Conservation (phyloP, 2,329 filamentous ascomycete species). For the Leptodontidium sp. region DNA sequence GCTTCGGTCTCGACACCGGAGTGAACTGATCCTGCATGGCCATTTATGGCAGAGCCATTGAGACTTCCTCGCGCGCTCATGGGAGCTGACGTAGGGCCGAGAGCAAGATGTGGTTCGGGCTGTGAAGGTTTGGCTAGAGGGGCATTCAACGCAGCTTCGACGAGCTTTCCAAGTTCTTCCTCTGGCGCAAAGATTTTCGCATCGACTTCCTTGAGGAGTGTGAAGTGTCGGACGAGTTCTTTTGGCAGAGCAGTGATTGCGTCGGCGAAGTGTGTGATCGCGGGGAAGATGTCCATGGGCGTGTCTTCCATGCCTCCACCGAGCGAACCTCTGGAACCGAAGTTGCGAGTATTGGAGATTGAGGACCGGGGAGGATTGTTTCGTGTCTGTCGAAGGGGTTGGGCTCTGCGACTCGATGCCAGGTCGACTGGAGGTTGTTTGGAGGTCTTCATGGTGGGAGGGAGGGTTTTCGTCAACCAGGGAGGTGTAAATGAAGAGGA, state of each 20-base stretch:
- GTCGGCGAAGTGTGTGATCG: slow-evolving; percentile 82
- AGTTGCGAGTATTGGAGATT: slow-evolving; percentile 55
- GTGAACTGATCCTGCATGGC: slow-evolving; percentile 39
- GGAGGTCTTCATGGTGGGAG: slow-evolving; percentile 46
- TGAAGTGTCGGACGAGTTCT: slow-evolving; percentile 95
- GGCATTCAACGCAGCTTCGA: slow-evolving; percentile 68
- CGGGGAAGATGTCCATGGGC: slow-evolving; percentile 72
- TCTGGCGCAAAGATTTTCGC: slow-evolving; percentile 93
- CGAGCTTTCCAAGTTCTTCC: slow-evolving; percentile 79
- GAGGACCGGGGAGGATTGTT: slow-evolving; percentile 68
- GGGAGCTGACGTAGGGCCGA: slow-evolving; percentile 40
- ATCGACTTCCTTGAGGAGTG: slow-evolving; percentile 95
- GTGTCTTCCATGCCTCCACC: slow-evolving; percentile 55
- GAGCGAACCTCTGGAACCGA: slow-evolving; percentile 53
- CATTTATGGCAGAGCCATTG: slow-evolving; percentile 45
- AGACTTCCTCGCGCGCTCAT: slow-evolving; percentile 42
- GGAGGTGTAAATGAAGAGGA: slow-evolving; percentile 16
- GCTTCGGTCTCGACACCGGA: slow-evolving; percentile 53
- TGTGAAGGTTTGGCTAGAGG: slow-evolving; percentile 54
- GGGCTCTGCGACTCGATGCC: slow-evolving; percentile 63
- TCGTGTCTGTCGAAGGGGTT: slow-evolving; percentile 71
- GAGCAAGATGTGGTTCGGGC: slow-evolving; percentile 43
- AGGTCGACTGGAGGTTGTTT: slow-evolving; percentile 43
- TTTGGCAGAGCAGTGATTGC: slow-evolving; percentile 91
- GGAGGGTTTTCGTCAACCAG: slow-evolving; percentile 27